Evolutionary conservation across 2,329 filamentous ascomycete genomes (phyloP).

Genomic region (Fusarium armeniacum): DNA sequence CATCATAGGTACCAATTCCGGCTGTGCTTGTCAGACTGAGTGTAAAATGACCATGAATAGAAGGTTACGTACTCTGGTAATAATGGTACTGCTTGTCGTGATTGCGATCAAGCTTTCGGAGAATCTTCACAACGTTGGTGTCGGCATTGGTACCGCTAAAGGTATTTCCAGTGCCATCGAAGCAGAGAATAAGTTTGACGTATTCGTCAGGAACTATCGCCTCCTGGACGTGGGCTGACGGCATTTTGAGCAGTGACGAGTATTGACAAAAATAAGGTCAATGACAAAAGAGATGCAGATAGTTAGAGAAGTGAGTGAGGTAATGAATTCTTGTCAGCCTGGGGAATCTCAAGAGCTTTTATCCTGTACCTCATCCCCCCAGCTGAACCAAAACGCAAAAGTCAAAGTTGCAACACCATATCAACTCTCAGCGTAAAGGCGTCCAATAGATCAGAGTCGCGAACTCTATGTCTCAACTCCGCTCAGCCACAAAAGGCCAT

Average conservation of each 20-base stretch:
- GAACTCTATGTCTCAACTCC: conserved; percentile 3
- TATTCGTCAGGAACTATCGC: background rate
- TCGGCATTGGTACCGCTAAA: conserved; percentile 62
- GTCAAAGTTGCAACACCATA: background rate
- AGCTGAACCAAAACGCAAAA: background rate
- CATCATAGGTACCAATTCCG: conserved; percentile 64
- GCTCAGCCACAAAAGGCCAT: background rate
- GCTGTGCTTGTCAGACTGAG: conserved; percentile 27
- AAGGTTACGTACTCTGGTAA: conserved; percentile 59
- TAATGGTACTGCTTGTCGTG: conserved; percentile 62
- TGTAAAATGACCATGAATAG: background rate
- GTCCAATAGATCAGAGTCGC: background rate
- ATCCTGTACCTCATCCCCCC: background rate
- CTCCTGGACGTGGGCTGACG: background rate
- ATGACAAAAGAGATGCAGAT: background rate
- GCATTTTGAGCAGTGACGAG: background rate
- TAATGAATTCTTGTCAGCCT: background rate
- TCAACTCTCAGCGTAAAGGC: background rate
- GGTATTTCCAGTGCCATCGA: conserved; percentile 63
- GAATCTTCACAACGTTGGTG: conserved; percentile 67
- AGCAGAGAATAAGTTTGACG: conserved; percentile 61
- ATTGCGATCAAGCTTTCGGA: conserved; percentile 61
- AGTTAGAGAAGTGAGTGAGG: background rate
- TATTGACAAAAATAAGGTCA: no score
- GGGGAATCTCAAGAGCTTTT: background rate